Evolutionary conservation across 441 rosid genomes (phyloP), one percentile per base, ranked within the genome.

Genomic region (Jatropha multifida): DNA sequence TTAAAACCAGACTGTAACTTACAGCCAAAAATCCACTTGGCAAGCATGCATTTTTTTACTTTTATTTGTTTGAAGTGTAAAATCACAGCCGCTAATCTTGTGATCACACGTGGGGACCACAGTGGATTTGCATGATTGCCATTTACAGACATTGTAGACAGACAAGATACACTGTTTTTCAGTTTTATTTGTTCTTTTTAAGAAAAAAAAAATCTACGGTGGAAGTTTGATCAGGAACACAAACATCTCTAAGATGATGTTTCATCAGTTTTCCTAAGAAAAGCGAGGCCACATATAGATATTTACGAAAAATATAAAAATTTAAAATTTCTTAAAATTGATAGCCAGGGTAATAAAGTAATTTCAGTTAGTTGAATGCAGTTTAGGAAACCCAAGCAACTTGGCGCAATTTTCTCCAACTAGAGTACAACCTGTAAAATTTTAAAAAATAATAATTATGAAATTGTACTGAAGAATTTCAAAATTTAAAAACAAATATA

Each of bases 331-430:
- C 32, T 32, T 27, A 5, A 1, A 15, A 51, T 26, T 5, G 5
- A 27, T 6, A 7, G 7, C 1, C 17, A 54, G 86, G 88, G 85
- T 18, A 77, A 20, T 41, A 44, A 9, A 0, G 85, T 71, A 82
- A 85, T 78, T 84, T 11, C 0, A 0, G 0, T 2, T 6, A 37
- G 1, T 44, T 62, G 69, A 54, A 17, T 51, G 4, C 77, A 32
- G 82, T 82, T 83, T 79, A 78, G 82, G 58, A 83, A 82, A 83
- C 80, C 80, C 78, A 64, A 86, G 79, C 78, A 75, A 79, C 61
- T 65, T 66, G 72, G 84, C 88, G 81, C 65, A 81, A 81, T 73
- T 82, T 80, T 75, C 77, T 83, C 84, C 68, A 71, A 77, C 78
- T 72, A 54, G 55, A 75, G 63, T 77, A 52, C 90, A 81, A 69